These are phyloP conservation scores for Candida maris DNA, from an alignment of 805 yeast genomes.

Conservation along the genomic window DNA sequence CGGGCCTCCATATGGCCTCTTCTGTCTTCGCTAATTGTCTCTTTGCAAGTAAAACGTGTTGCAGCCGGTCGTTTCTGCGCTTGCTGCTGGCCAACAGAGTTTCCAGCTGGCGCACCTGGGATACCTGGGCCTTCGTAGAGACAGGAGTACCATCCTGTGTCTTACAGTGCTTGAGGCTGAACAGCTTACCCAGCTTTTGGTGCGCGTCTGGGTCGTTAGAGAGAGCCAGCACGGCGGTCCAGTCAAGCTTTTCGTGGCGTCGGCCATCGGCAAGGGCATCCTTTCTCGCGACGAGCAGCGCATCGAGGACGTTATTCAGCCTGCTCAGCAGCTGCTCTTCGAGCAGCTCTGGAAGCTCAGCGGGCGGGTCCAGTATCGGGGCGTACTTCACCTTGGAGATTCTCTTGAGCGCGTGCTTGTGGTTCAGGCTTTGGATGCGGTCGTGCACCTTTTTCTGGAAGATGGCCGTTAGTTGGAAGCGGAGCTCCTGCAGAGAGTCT, in stretches of 20 bases:
- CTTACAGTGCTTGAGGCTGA: conserved; percentile 14
- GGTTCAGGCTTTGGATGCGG: conserved; percentile 10
- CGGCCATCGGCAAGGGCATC: not conserved
- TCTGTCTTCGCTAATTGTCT: conserved; percentile 6
- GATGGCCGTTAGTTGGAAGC: conserved; percentile 18
- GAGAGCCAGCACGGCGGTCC: conserved; percentile 12
- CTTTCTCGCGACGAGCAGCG: conserved; percentile 8
- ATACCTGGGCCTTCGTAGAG: conserved; percentile 2
- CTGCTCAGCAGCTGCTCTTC: conserved; percentile 13
- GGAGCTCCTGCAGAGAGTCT: conserved; percentile 16
- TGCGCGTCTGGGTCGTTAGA: conserved; percentile 10
- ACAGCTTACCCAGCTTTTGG: conserved; percentile 9
- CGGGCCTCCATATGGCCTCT: conserved; percentile 7
- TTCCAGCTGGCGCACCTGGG: not conserved
- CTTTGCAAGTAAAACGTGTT: conserved; percentile 5
- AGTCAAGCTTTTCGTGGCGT: conserved; percentile 4
- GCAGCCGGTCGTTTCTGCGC: conserved; percentile 1
- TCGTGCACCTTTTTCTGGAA: conserved; percentile 16
- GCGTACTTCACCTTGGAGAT: conserved; percentile 6
- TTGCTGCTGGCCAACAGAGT: not conserved
- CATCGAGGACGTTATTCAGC: conserved; percentile 21
- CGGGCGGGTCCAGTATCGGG: conserved; percentile 25
- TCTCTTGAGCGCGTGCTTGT: conserved; percentile 5
- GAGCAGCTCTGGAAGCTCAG: conserved; percentile 14
- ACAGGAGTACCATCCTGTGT: conserved; percentile 12